Evolutionary conservation across 2,329 filamentous ascomycete genomes (phyloP), one percentile per base, ranked within the genome.

Genomic region (Pseudogymnoascus sp.): DNA sequence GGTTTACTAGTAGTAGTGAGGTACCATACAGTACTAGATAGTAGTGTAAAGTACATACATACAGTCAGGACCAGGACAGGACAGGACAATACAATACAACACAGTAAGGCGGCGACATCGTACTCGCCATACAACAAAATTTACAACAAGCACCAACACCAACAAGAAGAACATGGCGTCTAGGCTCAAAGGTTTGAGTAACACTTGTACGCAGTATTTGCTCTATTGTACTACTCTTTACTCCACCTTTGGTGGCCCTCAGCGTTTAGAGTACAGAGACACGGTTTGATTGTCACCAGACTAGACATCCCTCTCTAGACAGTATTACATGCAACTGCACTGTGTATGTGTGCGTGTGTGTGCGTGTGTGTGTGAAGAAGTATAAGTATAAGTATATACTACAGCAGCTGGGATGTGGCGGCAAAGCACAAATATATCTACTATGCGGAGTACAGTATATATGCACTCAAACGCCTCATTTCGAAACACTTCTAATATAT

Each of bases 401-500:
- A 11, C 35, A 18, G 37, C 15, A 4, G n/a, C n/a, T 9, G 37
- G 37, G 6, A 41, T 41, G 18, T 36, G 35, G 35, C 22, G 9
- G 43, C 43, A 18, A 50, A 22, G 41, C 2, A 33, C 15, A 30
- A 9, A 50, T 50, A 41, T 22, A 30, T 50, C 41, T 50, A 50
- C 43, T 50, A 50, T 50, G 15, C 43, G n/a, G 43, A 50, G 43
- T 50, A 50, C 43, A 50, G 43, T 30, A 8, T 30, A 8, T 30
- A 30, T 50, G 25, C 25, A 30, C 15, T 30, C 9, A n/a, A 15
- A 30, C n/a, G 30, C 43, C 25, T 30, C 25, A 30, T 25, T 30
- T 50, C 30, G 43, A 50, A 50, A 50, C 43, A 50, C 25, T 15
- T 50, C 43, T 50, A 50, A 50, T 50, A 30, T 30, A 50, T 50